Evolutionary conservation across 2,329 filamentous ascomycete genomes (phyloP), one percentile per base, ranked within the genome.

Genomic region (Exophiala oligosperma): DNA sequence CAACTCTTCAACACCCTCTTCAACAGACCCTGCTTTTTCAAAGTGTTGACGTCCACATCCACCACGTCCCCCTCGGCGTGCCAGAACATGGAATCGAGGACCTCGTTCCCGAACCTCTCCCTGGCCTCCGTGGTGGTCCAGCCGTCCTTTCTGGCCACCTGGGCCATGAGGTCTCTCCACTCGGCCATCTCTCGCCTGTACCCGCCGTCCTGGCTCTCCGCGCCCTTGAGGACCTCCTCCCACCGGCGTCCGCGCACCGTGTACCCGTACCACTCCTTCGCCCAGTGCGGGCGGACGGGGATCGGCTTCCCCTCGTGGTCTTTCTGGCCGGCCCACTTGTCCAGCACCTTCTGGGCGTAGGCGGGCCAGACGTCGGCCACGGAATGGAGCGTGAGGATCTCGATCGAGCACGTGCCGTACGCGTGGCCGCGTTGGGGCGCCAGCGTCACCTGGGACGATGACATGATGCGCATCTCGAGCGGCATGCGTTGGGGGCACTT

Each of bases 11-110:
- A 47, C 11, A 56, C 9, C 44, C 49, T 54, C 46, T 53, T 47
- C 28, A 9, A 9, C 49, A 21, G 21, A 23, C 23, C 49, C 49
- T 52, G 54, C 47, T 57, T 57, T 46, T 54, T 47, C 58, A 38
- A 40, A 69, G 77, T 41, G 8, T 48, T 14, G 8, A 28, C 56
- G 26, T 46, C 47, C 24, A 41, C 7, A 23, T 2, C 71, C 71
- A 1, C 76, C 74, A 2, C 69, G 61, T 29, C 28, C 41, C 47
- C 55, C 8, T 55, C 46, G 11, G 67, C 28, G 24, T 71, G 70
- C 49, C 71, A 75, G 44, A 66, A 68, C 49, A 63, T n/a, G 40
- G 17, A 24, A 50, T 38, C 64, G 55, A 14, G 61, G 65, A 17
- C 68, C 21, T 63, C 61, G 38, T 63, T 63, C 14, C 61, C 61